Percentiles rank a stretch among this genome's conserved stretches.
Conservation (phyloP, 352 stramenopile genomes). For the Phytophthora litchii region DNA sequence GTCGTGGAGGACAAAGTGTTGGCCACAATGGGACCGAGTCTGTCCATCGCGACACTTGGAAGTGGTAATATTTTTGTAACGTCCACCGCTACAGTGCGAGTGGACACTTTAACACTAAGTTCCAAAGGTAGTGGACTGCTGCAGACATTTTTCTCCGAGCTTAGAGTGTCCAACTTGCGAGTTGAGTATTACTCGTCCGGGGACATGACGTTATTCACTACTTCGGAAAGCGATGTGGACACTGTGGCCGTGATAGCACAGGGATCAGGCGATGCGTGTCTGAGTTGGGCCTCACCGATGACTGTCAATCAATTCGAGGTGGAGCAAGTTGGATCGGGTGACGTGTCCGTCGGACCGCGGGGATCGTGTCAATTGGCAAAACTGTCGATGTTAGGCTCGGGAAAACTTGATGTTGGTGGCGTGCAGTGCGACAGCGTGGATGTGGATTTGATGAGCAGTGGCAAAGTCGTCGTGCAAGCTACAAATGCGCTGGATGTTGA, state of each 20-base stretch:
- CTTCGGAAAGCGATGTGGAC: conserved; percentile 12
- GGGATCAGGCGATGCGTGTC: conserved; percentile 26
- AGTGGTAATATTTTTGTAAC: conserved; percentile 20
- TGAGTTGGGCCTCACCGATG: conserved; percentile 11
- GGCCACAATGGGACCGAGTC: conserved; percentile 7
- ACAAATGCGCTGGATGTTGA: conserved; percentile 22
- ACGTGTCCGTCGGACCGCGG: conserved; percentile 17
- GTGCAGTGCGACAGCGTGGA: conserved; percentile 42
- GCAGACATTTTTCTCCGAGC: conserved; percentile 16
- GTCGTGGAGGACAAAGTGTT: conserved; percentile 23
- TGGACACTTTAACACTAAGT: conserved; percentile 23
- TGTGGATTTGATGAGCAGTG: conserved; percentile 44
- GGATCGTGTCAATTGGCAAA: conserved; percentile 20
- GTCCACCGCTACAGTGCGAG: conserved; percentile 14
- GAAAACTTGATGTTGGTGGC: conserved; percentile 41
- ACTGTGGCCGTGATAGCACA: conserved; percentile 11
- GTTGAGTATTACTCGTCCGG: conserved; percentile 21
- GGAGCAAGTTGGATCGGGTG: conserved; percentile 22
- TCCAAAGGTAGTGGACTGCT: conserved; percentile 27
- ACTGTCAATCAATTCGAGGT: conserved; percentile 11
- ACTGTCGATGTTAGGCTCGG: conserved; percentile 32
- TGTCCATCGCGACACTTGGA: conserved; percentile 22
- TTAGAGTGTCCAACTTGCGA: conserved; percentile 18
- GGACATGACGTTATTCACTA: conserved; percentile 12
- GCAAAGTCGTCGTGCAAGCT: conserved; percentile 46